These are phyloP conservation scores for Podospora tetraspora DNA, from an alignment of 495 filamentous ascomycete genomes.

Conservation along the genomic window DNA sequence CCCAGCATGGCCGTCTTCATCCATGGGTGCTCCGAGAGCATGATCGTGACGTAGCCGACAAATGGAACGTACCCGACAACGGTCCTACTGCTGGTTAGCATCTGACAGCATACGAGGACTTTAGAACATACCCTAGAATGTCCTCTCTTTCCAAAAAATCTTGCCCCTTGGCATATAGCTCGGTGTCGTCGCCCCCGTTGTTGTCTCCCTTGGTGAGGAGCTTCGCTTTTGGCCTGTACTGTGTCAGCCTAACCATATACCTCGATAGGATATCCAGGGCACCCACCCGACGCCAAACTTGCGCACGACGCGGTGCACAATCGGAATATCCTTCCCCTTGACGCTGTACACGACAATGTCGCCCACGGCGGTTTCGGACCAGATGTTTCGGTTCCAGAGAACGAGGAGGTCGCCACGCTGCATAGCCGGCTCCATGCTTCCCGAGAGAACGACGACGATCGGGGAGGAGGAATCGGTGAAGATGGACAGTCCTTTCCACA, in stretches of 20 bases:
- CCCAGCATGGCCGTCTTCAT: constrained; percentile 90
- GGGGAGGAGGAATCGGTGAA: constrained; percentile 81
- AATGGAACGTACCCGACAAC: constrained; percentile 92
- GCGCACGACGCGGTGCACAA: constrained; percentile 82
- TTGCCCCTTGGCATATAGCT: constrained; percentile 78
- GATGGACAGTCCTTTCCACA: constrained; percentile 94
- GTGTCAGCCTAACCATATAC: constrained; percentile 1
- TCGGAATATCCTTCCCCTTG: constrained; percentile 84
- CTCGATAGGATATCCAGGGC: constrained; percentile 1
- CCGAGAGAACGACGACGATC: constrained; percentile 92
- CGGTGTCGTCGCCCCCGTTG: constrained; percentile 89
- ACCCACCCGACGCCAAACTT: constrained; percentile 58
- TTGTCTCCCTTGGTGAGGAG: constrained; percentile 98
- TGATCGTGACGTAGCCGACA: constrained; percentile 95
- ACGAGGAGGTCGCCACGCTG: constrained; percentile 91
- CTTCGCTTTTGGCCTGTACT: constrained; percentile 40
- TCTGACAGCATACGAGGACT: constrained; percentile 1
- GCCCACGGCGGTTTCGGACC: constrained; percentile 64
- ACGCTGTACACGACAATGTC: constrained; percentile 97
- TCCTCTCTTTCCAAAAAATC: constrained; percentile 80
- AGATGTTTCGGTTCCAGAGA: constrained; percentile 81
- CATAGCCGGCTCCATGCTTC: constrained; percentile 96
- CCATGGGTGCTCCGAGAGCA: constrained; percentile 96
- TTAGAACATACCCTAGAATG: constrained; percentile 61
- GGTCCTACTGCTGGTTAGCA: constrained; percentile 38